A percentile compares a stretch with the other conserved stretches of the same genome.
Evolutionary conservation across 1,284 basidiomycete species (phyloP).

Genomic region (Cutaneotrichosporon mucoides): DNA sequence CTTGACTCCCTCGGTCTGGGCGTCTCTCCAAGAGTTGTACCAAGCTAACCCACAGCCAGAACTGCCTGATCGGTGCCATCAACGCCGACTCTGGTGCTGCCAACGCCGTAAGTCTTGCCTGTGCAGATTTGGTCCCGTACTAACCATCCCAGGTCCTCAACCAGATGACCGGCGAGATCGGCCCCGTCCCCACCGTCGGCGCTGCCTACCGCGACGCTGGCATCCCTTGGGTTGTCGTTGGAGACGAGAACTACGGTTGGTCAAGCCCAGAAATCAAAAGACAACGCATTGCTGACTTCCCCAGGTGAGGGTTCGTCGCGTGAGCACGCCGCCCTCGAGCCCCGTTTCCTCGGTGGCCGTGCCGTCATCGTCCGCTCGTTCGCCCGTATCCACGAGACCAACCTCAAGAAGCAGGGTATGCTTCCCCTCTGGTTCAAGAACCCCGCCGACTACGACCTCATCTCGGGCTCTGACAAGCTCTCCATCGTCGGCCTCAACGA

Average conservation of each 20-base stretch:
- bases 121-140: no score
- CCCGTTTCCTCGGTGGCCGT: conserved; percentile 90
- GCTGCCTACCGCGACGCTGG: conserved; percentile 83
- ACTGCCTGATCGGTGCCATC: conserved; percentile 96
- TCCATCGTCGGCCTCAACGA: conserved; percentile 76
- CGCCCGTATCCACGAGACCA: conserved; percentile 94
- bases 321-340: conserved; percentile 97
- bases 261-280: neutral
- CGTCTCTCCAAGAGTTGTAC: no score
- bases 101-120: no score
- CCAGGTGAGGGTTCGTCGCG: conserved; percentile 91
- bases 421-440: conserved; percentile 81
- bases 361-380: conserved; percentile 94
- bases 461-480: conserved; percentile 75
- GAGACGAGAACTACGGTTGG: conserved; percentile 86
- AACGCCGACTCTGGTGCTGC: conserved; percentile 93
- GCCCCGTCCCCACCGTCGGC: conserved; percentile 75
- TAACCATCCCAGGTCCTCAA: conserved; percentile 70
- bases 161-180: conserved; percentile 82
- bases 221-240: conserved; percentile 91
- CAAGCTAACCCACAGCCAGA: conserved; percentile 80
- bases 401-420: conserved; percentile 70
- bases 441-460: conserved; percentile 84
- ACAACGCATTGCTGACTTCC: conserved; percentile 48
- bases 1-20: no score